Conservation (phyloP, 1,139 yeast species). For the Zygosaccharomyces pseudobailii region DNA sequence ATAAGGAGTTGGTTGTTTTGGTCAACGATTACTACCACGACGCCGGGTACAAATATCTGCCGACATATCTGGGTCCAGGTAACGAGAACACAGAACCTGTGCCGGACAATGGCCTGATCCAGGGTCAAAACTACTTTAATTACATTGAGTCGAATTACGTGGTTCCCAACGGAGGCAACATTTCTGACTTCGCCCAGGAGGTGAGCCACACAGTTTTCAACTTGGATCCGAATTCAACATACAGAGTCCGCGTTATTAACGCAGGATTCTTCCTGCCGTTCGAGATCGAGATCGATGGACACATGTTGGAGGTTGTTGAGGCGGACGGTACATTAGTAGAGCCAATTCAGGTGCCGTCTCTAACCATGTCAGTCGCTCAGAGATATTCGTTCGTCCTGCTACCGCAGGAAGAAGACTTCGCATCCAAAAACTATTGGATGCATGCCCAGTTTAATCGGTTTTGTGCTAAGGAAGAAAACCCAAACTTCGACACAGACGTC, state of each 20-base stretch:
- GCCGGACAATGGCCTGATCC: conserved; percentile 48
- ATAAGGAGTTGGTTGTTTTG: conserved; percentile 46
- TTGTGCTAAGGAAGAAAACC: conserved; percentile 37
- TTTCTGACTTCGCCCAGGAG: conserved; percentile 2
- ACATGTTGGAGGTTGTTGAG: conserved; percentile 54
- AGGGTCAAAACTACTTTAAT: conserved; percentile 44
- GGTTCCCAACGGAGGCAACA: conserved; percentile 14
- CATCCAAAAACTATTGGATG: conserved; percentile 32
- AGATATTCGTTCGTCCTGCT: conserved; percentile 57
- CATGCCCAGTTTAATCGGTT: conserved; percentile 37
- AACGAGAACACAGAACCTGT: conserved; percentile 53
- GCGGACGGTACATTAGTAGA: conserved; percentile 68
- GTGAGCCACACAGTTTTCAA: conserved; percentile 8
- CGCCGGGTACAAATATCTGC: conserved; percentile 36
- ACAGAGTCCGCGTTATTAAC: conserved; percentile 47
- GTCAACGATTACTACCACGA: conserved; percentile 51
- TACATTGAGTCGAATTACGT: conserved; percentile 23
- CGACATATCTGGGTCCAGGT: conserved; percentile 38
- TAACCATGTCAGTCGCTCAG: conserved; percentile 70
- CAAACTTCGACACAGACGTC: conserved; percentile 36
- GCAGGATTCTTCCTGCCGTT: conserved; percentile 55
- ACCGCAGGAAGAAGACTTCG: conserved; percentile 34
- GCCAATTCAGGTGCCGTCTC: conserved; percentile 48
- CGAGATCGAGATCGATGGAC: conserved; percentile 49
- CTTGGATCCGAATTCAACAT: conserved; percentile 46